These are phyloP conservation scores for Pelargonium australe DNA, from an alignment of 441 rosid species.

Conservation along the genomic window DNA sequence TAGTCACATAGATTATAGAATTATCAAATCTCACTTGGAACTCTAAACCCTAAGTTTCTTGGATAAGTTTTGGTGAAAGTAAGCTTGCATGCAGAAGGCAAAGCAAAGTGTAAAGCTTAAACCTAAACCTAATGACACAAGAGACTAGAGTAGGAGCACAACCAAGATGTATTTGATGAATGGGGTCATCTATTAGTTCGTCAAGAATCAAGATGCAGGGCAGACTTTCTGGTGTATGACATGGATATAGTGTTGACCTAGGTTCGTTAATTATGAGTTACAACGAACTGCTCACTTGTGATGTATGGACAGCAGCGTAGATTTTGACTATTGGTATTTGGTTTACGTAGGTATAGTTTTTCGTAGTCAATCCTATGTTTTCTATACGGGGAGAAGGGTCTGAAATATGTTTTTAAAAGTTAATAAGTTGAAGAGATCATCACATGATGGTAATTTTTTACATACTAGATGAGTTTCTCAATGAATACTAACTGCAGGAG, in stretches of 20 bases:
- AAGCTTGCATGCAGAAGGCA: too few relatives aligned
- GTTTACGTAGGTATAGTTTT: too few relatives aligned
- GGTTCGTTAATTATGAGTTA: neutral
- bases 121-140: neutral
- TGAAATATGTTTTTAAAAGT: neutral
- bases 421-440: too few relatives aligned
- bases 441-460: neutral
- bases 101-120: too few relatives aligned
- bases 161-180: neutral
- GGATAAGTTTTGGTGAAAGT: too few relatives aligned
- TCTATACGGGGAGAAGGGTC: neutral
- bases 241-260: neutral
- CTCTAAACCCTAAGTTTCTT: too few relatives aligned
- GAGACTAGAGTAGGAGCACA: neutral
- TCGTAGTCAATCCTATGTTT: neutral
- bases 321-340: too few relatives aligned
- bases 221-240: neutral
- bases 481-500: conserved; percentile 33
- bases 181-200: neutral
- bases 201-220: neutral
- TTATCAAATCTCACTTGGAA: too few relatives aligned
- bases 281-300: neutral
- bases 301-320: neutral
- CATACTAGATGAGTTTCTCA: neutral
- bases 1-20: too few relatives aligned